Evolutionary conservation across 2,329 filamentous ascomycete species (phyloP), one percentile per base, ranked within the genome.

Genomic region (Talaromyces albobiverticillius): DNA sequence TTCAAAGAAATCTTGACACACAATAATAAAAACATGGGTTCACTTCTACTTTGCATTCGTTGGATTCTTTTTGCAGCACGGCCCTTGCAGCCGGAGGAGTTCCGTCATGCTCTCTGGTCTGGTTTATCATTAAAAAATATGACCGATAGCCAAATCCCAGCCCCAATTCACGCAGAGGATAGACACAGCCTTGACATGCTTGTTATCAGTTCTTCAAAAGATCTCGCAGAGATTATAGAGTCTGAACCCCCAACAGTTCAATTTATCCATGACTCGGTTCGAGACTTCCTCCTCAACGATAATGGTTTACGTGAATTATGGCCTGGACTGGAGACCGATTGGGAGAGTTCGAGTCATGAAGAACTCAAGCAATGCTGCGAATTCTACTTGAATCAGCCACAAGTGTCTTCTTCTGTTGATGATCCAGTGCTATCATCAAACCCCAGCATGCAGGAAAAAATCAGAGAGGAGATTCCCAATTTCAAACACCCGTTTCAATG

Each of bases 181-280:
- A 51, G 16, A 10, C 4, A 51, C n/a, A 31, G 16, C n/a, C 23
- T 31, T 22, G 4, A 31, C 36, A 51, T 11, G 22, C 0, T 43
- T 16, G 41, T 46, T 4, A 29, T 40, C 25, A 51, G 48, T 29
- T 46, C 10, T 4, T 70, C 68, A 22, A 69, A 68, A 54, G 68
- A 67, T 5, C 62, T 71, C 14, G 64, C 63, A 6, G 68, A 71
- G 47, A 56, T 63, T 8, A 63, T 62, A 3, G 62, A 59, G 47
- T 61, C 61, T 3, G 48, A 54, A 8, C 8, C 41, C 1, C 57
- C 59, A 18, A 61, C 54, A 3, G 63, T 70, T 40, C 67, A 71
- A 56, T 71, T 71, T 23, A 71, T 71, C 32, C 67, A 71, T 52
- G 67, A 71, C 51, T 67, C 68, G 5, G 66, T 71, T 7, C 60